A percentile compares a stretch with the other conserved stretches of the same genome.
phyloP scores from a whole-genome alignment of 805 yeast species.

The Candida oleophila region DNA sequence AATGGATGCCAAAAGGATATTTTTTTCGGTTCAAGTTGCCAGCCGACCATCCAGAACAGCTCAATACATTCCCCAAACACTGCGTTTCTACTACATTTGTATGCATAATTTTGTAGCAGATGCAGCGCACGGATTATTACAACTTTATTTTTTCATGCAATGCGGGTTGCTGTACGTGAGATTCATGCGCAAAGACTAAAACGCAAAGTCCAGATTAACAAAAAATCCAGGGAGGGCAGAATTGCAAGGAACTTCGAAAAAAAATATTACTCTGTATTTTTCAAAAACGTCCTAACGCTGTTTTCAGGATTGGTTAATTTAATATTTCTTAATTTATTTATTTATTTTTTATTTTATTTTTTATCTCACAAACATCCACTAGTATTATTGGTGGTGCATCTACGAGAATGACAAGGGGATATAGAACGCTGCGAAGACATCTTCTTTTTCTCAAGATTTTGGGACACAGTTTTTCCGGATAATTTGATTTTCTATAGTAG shows the following conservation, averaged over 20 bases:
- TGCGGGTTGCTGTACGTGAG: neutral
- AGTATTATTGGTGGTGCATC: too few relatives aligned
- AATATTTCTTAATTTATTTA: too few relatives aligned
- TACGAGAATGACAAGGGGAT: too few relatives aligned
- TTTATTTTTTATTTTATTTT: too few relatives aligned
- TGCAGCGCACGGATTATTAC: neutral
- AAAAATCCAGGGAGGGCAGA: neutral
- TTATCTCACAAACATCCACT: too few relatives aligned
- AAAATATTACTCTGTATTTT: neutral
- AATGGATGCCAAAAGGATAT: conserved; percentile 14
- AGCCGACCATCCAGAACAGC: conserved; percentile 12
- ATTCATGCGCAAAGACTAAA: neutral
- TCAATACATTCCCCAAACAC: neutral
- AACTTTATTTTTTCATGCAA: neutral
- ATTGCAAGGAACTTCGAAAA: neutral
- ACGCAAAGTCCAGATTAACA: neutral
- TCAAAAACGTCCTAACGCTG: too few relatives aligned
- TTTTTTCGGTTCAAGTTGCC: conserved; percentile 19
- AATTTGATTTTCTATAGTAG: too few relatives aligned
- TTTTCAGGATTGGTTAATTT: too few relatives aligned
- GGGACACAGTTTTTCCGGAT: too few relatives aligned
- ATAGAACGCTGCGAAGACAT: too few relatives aligned
- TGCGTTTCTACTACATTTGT: too few relatives aligned
- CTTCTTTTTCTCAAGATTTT: too few relatives aligned
- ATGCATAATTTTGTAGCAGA: neutral